Percentiles rank a stretch among this genome's conserved stretches.
Evolutionary conservation across 2,329 filamentous ascomycete species (phyloP).

Genomic region (Zelopaecilomyces penicillatus): DNA sequence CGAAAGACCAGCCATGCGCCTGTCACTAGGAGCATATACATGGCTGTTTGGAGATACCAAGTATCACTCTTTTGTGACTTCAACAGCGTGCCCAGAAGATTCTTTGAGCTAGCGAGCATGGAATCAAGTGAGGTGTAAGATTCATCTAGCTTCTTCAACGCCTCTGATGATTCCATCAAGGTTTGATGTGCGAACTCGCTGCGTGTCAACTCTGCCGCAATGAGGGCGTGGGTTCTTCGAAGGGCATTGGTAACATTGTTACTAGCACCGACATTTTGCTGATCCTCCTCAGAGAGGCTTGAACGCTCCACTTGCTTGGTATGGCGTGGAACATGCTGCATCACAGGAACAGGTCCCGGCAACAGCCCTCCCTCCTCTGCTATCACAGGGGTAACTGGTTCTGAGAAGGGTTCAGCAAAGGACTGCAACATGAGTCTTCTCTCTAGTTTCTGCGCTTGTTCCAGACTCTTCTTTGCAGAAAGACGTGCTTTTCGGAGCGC

Average conservation of each 20-base stretch:
- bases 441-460: conserved; percentile 66
- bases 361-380: conserved; percentile 13
- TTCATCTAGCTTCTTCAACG: conserved; percentile 71
- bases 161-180: conserved; percentile 72
- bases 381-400: conserved; percentile 18
- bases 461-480: conserved; percentile 65
- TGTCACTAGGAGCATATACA: conserved; percentile 72
- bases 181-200: conserved; percentile 88
- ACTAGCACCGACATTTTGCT: conserved; percentile 66
- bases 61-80: conserved; percentile 92
- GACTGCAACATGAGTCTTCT: conserved; percentile 65
- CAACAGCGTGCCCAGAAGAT: conserved; percentile 69
- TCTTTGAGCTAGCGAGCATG: conserved; percentile 64
- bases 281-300: conserved; percentile 53
- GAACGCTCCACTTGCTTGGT: conserved; percentile 25
- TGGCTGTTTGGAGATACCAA: conserved; percentile 89
- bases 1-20: conserved; percentile 81
- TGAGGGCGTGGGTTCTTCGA: conserved; percentile 76
- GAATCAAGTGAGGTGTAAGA: conserved; percentile 73
- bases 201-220: conserved; percentile 74
- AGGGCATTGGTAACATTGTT: conserved; percentile 78
- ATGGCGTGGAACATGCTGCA: conserved; percentile 14
- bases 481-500: conserved; percentile 78
- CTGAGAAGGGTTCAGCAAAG: conserved; percentile 39
- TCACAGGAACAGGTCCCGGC: conserved; percentile 14